phyloP scores from a whole-genome alignment of 2,329 filamentous ascomycete species.

The Lecanosticta acicola region DNA sequence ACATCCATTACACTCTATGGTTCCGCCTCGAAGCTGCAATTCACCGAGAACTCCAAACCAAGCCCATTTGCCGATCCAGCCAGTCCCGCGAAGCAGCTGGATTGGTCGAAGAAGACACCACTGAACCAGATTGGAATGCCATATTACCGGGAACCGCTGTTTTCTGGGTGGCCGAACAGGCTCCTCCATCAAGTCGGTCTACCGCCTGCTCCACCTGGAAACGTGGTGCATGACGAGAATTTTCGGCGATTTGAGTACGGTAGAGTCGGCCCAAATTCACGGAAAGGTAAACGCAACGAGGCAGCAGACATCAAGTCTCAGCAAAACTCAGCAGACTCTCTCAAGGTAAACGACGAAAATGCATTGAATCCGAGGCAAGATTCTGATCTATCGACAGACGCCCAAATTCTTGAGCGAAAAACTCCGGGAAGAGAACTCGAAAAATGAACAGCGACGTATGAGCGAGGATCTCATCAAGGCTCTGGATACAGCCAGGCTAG shows the following conservation, averaged over 20 bases:
- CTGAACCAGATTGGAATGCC: conserved; percentile 85
- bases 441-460: conserved; percentile 39
- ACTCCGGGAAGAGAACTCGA: conserved; percentile 47
- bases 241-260: conserved; percentile 70
- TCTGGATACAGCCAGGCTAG: conserved; percentile 63
- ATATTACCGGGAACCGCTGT: conserved; percentile 79
- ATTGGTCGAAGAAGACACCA: conserved; percentile 59
- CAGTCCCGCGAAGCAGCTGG: conserved; percentile 45
- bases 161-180: conserved; percentile 86
- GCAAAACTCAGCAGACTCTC: conserved; percentile 54
- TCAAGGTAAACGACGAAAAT: conserved; percentile 51
- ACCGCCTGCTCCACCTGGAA: conserved; percentile 57
- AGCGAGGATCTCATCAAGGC: conserved; percentile 58
- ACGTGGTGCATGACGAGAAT: conserved; percentile 65
- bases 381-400: conserved; percentile 29
- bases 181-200: conserved; percentile 79
- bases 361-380: too few species aligned
- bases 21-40: conserved; percentile 76
- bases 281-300: conserved; percentile 72
- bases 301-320: conserved; percentile 48
- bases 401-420: conserved; percentile 96
- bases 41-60: conserved; percentile 73
- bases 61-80: conserved; percentile 69
- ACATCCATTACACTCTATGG: conserved; percentile 86
- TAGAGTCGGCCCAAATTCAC: conserved; percentile 41